Base-by-base conservation (phyloP, 2,329 filamentous ascomycete species). In the Juglanconis juglandina region DNA sequence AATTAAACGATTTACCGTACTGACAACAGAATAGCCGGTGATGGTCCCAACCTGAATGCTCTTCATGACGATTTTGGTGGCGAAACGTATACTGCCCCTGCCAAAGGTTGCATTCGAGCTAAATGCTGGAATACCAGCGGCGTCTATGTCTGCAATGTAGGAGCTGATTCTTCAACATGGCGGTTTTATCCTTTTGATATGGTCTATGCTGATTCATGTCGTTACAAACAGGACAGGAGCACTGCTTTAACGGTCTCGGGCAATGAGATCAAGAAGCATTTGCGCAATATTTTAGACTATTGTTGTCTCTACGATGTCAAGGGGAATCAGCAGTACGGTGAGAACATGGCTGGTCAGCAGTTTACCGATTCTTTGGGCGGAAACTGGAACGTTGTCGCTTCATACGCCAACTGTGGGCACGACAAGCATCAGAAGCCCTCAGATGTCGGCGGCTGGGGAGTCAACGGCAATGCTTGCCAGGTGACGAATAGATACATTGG, bases 121-220 rank as follows among this genome's bases (percentile, higher is more conserved):
- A 55, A 55, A 10, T 55, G 53, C n/a, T 46, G 53, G 44, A 44
- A 55, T 32, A 55, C 53, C 14, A 55, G 41, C 42, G 53, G 41
- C 2, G 33, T 55, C 13, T 55, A 55, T 34, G 53, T 44, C 33
- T 55, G 53, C 42, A 55, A 55, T 37, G 51, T 53, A 41, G 10
- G 51, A 17, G 34, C 4, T 14, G 10, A 42, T 1, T 7, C 39
- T 3, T 3, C 17, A n/a, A 53, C 4, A 14, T 14, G 2, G 7
- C n/a, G 5, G 4, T 7, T 11, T 32, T 49, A 34, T 9, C 34
- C 9, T 10, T 24, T 3, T 8, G 34, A 13, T 52, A 17, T 24
- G 8, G 6, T 5, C 8, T 24, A 30, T 53, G 10, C 39, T 53
- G 39, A 53, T 42, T 4, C 6, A 11, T 9, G 4, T 14, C 39